These are phyloP conservation scores for Metschnikowia noctiluminum DNA, from an alignment of 805 yeast species.

Conservation along the genomic window DNA sequence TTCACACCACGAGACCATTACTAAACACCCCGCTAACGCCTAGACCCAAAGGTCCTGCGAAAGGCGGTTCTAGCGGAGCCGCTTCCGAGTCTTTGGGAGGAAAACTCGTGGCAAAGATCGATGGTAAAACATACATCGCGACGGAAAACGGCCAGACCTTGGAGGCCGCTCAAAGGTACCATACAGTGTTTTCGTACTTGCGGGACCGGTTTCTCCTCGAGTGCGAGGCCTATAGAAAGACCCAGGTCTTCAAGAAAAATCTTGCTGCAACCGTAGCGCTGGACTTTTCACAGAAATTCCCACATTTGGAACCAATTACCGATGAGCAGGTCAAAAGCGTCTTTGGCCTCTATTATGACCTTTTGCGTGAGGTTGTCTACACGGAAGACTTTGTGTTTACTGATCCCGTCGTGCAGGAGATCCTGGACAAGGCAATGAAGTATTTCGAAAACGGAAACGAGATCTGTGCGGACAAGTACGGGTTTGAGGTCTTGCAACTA, in stretches of 20 bases:
- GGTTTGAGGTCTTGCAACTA: constrained; percentile 7
- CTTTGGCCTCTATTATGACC: constrained; percentile 27
- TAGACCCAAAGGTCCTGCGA: not conserved
- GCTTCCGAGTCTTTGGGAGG: not conserved
- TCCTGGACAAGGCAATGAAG: constrained; percentile 11
- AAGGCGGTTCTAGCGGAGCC: not conserved
- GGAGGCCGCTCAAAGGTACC: constrained; percentile 15
- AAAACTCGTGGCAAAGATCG: not conserved
- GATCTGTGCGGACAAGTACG: constrained; percentile 32
- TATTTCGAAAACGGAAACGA: constrained; percentile 10
- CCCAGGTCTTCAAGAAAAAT: not conserved
- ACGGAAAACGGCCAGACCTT: constrained; percentile 13
- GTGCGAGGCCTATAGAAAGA: constrained; percentile 13
- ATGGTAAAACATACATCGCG: not conserved
- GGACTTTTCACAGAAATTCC: constrained; percentile 21
- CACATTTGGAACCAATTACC: constrained; percentile 21
- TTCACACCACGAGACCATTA: constrained; percentile 2
- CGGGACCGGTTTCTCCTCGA: constrained; percentile 25
- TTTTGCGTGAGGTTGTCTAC: constrained; percentile 25
- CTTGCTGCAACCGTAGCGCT: constrained; percentile 9
- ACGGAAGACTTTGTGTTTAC: constrained; percentile 28
- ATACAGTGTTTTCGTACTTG: constrained; percentile 20
- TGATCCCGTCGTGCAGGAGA: constrained; percentile 22
- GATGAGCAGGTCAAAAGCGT: constrained; percentile 25
- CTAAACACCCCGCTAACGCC: not conserved